phyloP scores from a whole-genome alignment of 2,329 filamentous ascomycete species.

The Endoconidiophora polonica region DNA sequence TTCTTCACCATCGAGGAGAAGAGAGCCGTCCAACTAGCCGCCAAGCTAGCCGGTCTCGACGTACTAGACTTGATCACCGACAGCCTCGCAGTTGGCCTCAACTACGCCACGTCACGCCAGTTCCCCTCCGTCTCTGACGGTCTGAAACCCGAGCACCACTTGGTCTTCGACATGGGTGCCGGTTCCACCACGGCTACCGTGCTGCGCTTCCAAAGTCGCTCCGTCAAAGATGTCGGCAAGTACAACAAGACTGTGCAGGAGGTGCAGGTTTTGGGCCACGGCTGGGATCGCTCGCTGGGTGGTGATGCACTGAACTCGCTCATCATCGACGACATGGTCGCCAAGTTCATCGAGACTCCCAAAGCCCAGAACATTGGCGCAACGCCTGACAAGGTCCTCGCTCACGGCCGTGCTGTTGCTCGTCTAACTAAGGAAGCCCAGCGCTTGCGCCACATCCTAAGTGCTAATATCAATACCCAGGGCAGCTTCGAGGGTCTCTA shows the following conservation, averaged over 20 bases:
- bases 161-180: slow-evolving; percentile 96
- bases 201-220: slow-evolving; percentile 73
- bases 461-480: slow-evolving; percentile 72
- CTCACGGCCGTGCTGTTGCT: slow-evolving; percentile 68
- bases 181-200: slow-evolving; percentile 85
- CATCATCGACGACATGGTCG: slow-evolving; percentile 77
- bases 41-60: slow-evolving; percentile 73
- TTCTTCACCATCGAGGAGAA: slow-evolving; percentile 88
- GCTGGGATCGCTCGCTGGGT: slow-evolving; percentile 80
- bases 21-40: slow-evolving; percentile 67
- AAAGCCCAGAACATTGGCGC: slow-evolving; percentile 49
- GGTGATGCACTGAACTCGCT: slow-evolving; percentile 79
- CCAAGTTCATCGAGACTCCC: slow-evolving; percentile 56
- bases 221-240: slow-evolving; percentile 78
- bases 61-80: slow-evolving; percentile 76
- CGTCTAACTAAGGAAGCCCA: slow-evolving; percentile 91
- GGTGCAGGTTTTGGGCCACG: slow-evolving; percentile 70
- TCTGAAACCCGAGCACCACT: slow-evolving; percentile 73
- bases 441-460: slow-evolving; percentile 71
- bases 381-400: slow-evolving; percentile 44
- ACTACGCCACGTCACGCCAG: slow-evolving; percentile 82
- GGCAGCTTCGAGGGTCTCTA: slow-evolving; percentile 77
- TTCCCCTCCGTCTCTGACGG: slow-evolving; percentile 75
- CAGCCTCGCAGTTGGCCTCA: slow-evolving; percentile 78
- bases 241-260: slow-evolving; percentile 96